Evolutionary conservation across 441 rosid species (phyloP), one percentile per base, ranked within the genome.

Genomic region (Codiaeum variegatum): DNA sequence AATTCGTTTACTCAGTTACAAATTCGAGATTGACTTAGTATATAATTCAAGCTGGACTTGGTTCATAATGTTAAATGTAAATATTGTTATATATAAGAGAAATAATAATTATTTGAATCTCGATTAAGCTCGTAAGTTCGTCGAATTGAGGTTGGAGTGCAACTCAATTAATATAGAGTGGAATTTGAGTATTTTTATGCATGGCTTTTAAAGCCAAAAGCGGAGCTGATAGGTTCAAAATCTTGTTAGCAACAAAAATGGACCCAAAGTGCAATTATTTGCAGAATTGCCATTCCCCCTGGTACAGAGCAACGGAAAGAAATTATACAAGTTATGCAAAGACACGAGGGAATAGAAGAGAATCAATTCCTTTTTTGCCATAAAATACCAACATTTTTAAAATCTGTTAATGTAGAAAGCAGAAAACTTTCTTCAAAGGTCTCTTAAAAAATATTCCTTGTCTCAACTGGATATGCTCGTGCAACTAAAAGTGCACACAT

Each of bases 381-480:
- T 44, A 12, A 32, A 8, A 26, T 70, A 62, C 69, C 59, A 47
- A 77, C 34, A 56, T 61, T 16, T 62, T 69, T 63, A 47, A 52
- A 36, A n/a, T 13, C 47, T 64, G 23, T 28, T 16, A 60, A 40
- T 46, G 76, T 76, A 67, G 76, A 75, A 68, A 76, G 56, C 51
- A 58, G 47, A 52, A 49, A 62, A 66, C 78, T 66, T 78, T 59
- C 58, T 49, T 24, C 5, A 52, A 70, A 56, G 80, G 71, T 62
- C 19, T 68, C 8, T 18, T 7, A 1, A 29, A 58, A 74, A 40
- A 63, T 49, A 69, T 73, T 81, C 86, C 85, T 75, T 13, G n/a
- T 47, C 52, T 5, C 1, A 74, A 72, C 68, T 77, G 81, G 51
- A 75, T 21, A 72, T 67, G 68, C 68, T 61, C 84, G 81, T 63